Base-by-base conservation (phyloP, 1,284 basidiomycete genomes). In the Taiwanofungus camphoratus region DNA sequence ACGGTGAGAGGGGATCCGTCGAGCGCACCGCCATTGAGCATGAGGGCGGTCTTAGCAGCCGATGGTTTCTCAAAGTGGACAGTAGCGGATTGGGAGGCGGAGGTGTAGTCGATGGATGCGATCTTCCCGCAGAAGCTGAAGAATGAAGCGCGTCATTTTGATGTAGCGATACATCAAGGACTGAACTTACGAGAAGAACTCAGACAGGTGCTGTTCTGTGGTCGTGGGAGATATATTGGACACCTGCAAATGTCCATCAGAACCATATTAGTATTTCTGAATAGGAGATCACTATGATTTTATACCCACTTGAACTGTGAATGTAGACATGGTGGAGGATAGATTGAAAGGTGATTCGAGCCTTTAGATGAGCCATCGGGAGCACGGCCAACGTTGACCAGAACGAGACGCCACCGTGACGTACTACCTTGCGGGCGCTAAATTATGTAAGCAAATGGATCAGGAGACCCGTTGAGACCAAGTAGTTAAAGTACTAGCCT, bases 71-170 rank as follows among this genome's bases (percentile, higher is more conserved):
- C 82, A 54, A 90, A 92, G 44, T 76, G 61, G 48, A 92, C 73
- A 15, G 67, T 68, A 4, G 87, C 87, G 2, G 59, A 58, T 21
- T 62, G 54, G 20, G 54, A 51, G 13, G 41, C 54, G 2, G 58
- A 55, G 21, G 74, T 62, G 59, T 70, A 64, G 19, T 87, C 76
- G 57, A 91, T 79, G 18, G 71, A 71, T 18, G 61, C 57, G 58
- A 90, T 88, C 83, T 74, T 79, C 68, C 86, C 86, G 55, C 87
- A 89, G 62, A 88, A 88, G 6, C 85, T 88, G 54, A 23, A 34
- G 12, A 46, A 48, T 40, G 24, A 20, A 5, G n/a, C 18, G n/a
- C 39, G 50, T 42, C 41, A 42, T 13, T 34, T 41, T 45, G 44
- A 47, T 5, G 21, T 22, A 19, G 29, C 12, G 31, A 34, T 26